phyloP scores from a whole-genome alignment of 805 yeast genomes.

The Zygosaccharomyces rouxii region DNA sequence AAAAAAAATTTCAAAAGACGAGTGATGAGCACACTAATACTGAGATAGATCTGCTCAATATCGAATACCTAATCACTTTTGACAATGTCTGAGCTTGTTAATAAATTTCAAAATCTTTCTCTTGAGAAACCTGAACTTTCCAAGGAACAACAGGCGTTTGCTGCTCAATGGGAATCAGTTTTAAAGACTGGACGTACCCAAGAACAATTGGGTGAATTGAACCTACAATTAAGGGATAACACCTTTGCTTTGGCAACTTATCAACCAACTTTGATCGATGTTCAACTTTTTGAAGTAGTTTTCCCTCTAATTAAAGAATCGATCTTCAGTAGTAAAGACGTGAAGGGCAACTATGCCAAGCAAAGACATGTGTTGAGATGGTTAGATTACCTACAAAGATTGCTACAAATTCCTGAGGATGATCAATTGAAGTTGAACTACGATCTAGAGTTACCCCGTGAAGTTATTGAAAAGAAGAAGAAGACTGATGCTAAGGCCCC shows the following conservation, averaged over 20 bases:
- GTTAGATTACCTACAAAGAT: slow-evolving; percentile 81
- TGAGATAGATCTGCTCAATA: not conserved
- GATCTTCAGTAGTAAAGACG: slow-evolving; percentile 42
- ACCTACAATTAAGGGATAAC: slow-evolving; percentile 59
- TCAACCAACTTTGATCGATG: slow-evolving; percentile 65
- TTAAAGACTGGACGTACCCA: slow-evolving; percentile 53
- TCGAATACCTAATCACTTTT: not conserved
- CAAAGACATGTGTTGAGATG: slow-evolving; percentile 88
- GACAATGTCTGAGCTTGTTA: slow-evolving; percentile 31
- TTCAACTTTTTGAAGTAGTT: slow-evolving; percentile 60
- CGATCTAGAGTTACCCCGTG: slow-evolving; percentile 67
- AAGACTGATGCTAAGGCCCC: slow-evolving; percentile 37
- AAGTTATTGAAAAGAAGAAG: slow-evolving; percentile 55
- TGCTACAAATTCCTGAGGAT: slow-evolving; percentile 50
- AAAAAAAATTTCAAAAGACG: slow-evolving; percentile 1
- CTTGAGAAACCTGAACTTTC: slow-evolving; percentile 32
- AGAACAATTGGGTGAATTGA: slow-evolving; percentile 52
- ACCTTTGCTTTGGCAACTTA: slow-evolving; percentile 67
- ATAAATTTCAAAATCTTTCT: slow-evolving; percentile 27
- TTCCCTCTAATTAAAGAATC: slow-evolving; percentile 57
- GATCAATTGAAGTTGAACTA: slow-evolving; percentile 57
- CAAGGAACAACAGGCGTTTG: slow-evolving; percentile 60
- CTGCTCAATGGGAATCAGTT: slow-evolving; percentile 75
- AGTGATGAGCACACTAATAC: not conserved
- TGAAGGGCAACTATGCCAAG: slow-evolving; percentile 49